Conservation (phyloP, 2,329 filamentous ascomycete genomes). For the Xylaria sp. region DNA sequence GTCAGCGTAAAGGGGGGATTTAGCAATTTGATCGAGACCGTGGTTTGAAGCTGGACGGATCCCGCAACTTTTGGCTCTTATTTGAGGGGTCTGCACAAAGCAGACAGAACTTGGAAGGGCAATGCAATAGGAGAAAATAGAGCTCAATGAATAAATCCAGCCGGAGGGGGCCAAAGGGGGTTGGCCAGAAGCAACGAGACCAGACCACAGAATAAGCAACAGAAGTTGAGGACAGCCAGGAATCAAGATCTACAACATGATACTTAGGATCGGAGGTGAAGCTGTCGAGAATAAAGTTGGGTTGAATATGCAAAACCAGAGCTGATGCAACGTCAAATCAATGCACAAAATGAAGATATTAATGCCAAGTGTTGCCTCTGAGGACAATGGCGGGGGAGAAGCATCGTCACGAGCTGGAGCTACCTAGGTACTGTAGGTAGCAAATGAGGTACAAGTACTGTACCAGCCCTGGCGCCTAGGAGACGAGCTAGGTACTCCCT, state of each 20-base stretch:
- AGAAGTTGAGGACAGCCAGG: background rate
- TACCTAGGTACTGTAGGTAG: no score
- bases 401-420: constrained; percentile 19
- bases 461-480: background rate
- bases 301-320: constrained; percentile 15
- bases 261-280: background rate
- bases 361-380: constrained; percentile 14
- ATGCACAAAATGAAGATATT: constrained; percentile 16
- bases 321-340: constrained; percentile 16
- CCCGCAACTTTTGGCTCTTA: constrained; percentile 3
- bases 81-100: constrained; percentile 4
- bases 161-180: background rate
- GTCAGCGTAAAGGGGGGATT: background rate
- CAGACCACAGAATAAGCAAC: background rate
- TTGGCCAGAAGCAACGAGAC: background rate
- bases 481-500: no score
- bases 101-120: background rate
- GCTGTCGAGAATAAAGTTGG: background rate
- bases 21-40: constrained; percentile 11
- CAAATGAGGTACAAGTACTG: background rate
- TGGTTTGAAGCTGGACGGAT: background rate
- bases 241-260: background rate
- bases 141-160: background rate
- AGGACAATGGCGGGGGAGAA: constrained; percentile 15
- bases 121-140: constrained; percentile 6